Evolutionary conservation across 2,329 filamentous ascomycete genomes (phyloP).

Genomic region (Chaetomium globosum): DNA sequence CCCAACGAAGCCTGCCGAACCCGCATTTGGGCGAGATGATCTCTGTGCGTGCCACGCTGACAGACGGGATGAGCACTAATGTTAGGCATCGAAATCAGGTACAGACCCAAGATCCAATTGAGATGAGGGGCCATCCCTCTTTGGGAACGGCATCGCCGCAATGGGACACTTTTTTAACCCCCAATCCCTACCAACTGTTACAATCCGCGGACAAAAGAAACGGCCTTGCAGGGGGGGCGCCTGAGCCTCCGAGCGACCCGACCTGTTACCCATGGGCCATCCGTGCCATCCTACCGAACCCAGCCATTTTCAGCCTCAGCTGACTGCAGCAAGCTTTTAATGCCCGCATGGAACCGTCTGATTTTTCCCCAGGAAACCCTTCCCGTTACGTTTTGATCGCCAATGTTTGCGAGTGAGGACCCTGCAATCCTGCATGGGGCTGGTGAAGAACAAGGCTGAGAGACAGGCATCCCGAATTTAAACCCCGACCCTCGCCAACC

Average conservation of each 20-base stretch:
- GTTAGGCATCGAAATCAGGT: conserved; percentile 15
- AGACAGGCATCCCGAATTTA: not conserved
- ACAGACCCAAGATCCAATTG: conserved; percentile 3
- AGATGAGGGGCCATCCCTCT: conserved; percentile 17
- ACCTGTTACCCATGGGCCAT: conserved; percentile 3
- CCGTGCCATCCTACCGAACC: not conserved
- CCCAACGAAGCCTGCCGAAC: not conserved
- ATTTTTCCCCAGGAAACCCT: conserved; percentile 3
- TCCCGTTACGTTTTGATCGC: not conserved
- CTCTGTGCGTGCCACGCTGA: conserved; percentile 3
- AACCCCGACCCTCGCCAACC: conserved; percentile 4
- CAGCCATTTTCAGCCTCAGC: conserved; percentile 22
- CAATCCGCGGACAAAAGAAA: conserved; percentile 18
- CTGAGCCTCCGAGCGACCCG: conserved; percentile 24
- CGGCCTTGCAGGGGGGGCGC: conserved; percentile 7
- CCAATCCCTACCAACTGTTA: conserved; percentile 18
- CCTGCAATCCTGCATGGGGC: conserved; percentile 8
- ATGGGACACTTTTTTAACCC: conserved; percentile 11
- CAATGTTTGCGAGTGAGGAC: conserved; percentile 5
- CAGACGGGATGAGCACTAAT: conserved; percentile 3
- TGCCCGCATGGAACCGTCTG: conserved; percentile 1
- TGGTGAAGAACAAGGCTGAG: conserved; percentile 3
- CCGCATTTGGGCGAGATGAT: not conserved
- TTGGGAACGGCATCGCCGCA: conserved; percentile 20
- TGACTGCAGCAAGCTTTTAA: conserved; percentile 19